These are phyloP conservation scores for Leptoxyphium fumago DNA, from an alignment of 2,329 filamentous ascomycete genomes.

Conservation along the genomic window DNA sequence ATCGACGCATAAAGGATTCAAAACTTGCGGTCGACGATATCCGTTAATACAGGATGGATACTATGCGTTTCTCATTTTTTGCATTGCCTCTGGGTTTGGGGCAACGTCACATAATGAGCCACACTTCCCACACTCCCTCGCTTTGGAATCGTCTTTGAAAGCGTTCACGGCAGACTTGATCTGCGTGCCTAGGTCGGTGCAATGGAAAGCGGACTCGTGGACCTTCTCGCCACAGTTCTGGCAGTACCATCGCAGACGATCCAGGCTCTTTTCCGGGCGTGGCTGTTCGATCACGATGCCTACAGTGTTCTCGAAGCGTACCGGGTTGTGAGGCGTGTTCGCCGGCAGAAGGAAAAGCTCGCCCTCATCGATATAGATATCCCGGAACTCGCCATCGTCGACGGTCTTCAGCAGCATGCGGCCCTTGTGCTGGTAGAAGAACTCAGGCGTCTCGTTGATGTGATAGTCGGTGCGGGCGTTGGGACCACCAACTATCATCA, in stretches of 20 bases:
- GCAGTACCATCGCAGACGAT: slow-evolving; percentile 88
- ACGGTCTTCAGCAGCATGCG: slow-evolving; percentile 90
- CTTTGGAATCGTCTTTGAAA: slow-evolving; percentile 56
- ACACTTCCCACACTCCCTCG: slow-evolving; percentile 63
- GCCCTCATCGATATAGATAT: slow-evolving; percentile 81
- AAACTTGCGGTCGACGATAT: no score
- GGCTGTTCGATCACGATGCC: slow-evolving; percentile 84
- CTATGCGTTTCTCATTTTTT: slow-evolving; percentile 16
- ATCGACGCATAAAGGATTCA: no score
- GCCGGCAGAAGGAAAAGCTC: slow-evolving; percentile 85
- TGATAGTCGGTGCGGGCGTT: slow-evolving; percentile 97
- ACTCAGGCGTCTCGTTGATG: slow-evolving; percentile 91
- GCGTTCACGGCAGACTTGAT: slow-evolving; percentile 80
- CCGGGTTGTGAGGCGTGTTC: slow-evolving; percentile 94
- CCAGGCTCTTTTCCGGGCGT: slow-evolving; percentile 52
- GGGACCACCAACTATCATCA: slow-evolving; percentile 92
- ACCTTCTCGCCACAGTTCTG: slow-evolving; percentile 54
- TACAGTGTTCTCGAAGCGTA: slow-evolving; percentile 86
- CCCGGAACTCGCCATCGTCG: slow-evolving; percentile 55
- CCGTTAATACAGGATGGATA: neutral
- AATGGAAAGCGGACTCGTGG: slow-evolving; percentile 76
- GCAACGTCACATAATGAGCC: slow-evolving; percentile 59
- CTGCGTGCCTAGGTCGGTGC: slow-evolving; percentile 81
- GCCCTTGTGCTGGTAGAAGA: slow-evolving; percentile 94
- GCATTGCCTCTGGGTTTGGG: slow-evolving; percentile 32